A percentile compares a stretch with the other conserved stretches of the same genome.
Conservation (phyloP, 1,284 basidiomycete genomes). For the Leccinum fallax region DNA sequence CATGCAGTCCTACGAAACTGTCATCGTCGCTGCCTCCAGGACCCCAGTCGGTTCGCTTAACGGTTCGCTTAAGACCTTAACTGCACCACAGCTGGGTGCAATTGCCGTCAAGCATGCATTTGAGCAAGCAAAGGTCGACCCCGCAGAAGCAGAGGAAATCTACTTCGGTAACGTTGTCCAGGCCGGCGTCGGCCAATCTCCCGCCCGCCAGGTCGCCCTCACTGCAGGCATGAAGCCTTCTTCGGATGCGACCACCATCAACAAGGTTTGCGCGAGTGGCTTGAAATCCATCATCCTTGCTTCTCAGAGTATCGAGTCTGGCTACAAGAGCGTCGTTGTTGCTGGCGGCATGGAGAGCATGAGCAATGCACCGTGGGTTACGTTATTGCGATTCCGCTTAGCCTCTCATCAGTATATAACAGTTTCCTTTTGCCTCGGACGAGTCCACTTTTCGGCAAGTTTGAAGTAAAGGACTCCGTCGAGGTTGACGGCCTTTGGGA, state of each 20-base stretch:
- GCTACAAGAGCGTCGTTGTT: constrained; percentile 84
- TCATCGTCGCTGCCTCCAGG: constrained; percentile 93
- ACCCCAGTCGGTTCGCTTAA: constrained; percentile 96
- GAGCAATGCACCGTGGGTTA: constrained; percentile 88
- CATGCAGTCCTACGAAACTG: constrained; percentile 69
- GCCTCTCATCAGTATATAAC: constrained; percentile 12
- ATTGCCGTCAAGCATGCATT: constrained; percentile 91
- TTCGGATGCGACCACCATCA: constrained; percentile 98
- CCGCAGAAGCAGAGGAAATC: constrained; percentile 87
- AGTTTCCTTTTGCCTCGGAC: constrained; percentile 93
- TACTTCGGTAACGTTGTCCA: constrained; percentile 98
- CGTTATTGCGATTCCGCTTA: constrained; percentile 2
- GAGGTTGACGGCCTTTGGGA: constrained; percentile 95
- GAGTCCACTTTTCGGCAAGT: constrained; percentile 88
- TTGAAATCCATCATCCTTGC: constrained; percentile 95
- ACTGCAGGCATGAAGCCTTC: constrained; percentile 78
- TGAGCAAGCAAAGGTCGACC: constrained; percentile 77
- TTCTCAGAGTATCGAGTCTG: constrained; percentile 86
- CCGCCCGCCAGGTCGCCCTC: constrained; percentile 94
- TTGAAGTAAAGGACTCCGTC: constrained; percentile 85
- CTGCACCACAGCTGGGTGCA: constrained; percentile 89
- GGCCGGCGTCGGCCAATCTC: constrained; percentile 94
- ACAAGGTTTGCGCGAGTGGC: constrained; percentile 98
- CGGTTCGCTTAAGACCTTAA: constrained; percentile 85
- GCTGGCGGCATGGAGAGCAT: constrained; percentile 99